Conservation (phyloP, 352 stramenopile genomes). For the Pythium chondricola region DNA sequence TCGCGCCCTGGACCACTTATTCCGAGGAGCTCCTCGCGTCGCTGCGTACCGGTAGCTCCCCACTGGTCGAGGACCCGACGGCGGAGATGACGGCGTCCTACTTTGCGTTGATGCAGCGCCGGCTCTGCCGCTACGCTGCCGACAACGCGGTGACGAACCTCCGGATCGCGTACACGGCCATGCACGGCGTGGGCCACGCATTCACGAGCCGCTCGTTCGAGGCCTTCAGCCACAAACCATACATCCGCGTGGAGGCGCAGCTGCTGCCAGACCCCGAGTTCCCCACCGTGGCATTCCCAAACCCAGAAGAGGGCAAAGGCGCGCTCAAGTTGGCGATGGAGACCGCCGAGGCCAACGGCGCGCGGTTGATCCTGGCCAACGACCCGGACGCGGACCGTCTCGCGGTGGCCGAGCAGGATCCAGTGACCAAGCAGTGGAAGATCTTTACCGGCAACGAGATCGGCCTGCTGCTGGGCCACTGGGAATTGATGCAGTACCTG, state of each 20-base stretch:
- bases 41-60: slow-evolving; percentile 24
- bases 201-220: slow-evolving; percentile 91
- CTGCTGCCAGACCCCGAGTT: slow-evolving; percentile 93
- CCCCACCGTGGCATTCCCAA: slow-evolving; percentile 96
- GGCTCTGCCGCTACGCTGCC: slow-evolving; percentile 58
- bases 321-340: slow-evolving; percentile 92
- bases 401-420: slow-evolving; percentile 90
- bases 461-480: slow-evolving; percentile 92
- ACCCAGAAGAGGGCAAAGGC: slow-evolving; percentile 97
- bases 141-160: slow-evolving; percentile 51
- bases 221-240: slow-evolving; percentile 83
- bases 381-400: slow-evolving; percentile 98
- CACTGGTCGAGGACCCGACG: slow-evolving; percentile 61
- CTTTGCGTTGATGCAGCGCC: slow-evolving; percentile 44
- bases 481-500: slow-evolving; percentile 78
- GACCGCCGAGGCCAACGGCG: slow-evolving; percentile 66
- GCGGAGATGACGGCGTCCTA: slow-evolving; percentile 67
- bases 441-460: slow-evolving; percentile 99
- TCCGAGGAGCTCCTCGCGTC: slow-evolving; percentile 33
- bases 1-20: slow-evolving; percentile 83
- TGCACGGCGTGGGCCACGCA: slow-evolving; percentile 96
- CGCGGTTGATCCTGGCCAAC: slow-evolving; percentile 94
- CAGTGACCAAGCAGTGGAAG: slow-evolving; percentile 82
- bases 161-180: slow-evolving; percentile 95
- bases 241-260: slow-evolving; percentile 86